These are phyloP conservation scores for Auxenochlorella pyrenoidosa DNA, from an alignment of 139 green algal genomes.

Conservation along the genomic window DNA sequence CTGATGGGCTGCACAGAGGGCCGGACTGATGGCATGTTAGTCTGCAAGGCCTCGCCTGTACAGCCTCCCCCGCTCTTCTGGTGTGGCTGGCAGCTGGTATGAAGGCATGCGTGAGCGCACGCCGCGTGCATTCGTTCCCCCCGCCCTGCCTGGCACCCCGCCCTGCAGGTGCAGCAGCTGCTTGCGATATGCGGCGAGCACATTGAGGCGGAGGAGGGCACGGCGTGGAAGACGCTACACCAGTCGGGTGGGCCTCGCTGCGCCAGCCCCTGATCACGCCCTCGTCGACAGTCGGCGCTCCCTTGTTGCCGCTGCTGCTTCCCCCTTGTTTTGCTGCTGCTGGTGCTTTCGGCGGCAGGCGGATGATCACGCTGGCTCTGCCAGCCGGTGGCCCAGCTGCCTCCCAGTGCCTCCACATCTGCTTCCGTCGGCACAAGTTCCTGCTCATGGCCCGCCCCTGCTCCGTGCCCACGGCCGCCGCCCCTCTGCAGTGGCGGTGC, in stretches of 20 bases:
- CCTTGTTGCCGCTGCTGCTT: not conserved
- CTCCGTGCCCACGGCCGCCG: not conserved
- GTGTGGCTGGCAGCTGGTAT: too few species aligned
- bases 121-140: not conserved
- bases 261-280: too few species aligned
- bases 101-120: conserved; percentile 48
- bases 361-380: too few species aligned
- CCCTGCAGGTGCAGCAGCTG: conserved; percentile 84
- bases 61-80: too few species aligned
- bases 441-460: not conserved
- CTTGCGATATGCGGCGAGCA: conserved; percentile 91
- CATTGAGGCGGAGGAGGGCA: conserved; percentile 72
- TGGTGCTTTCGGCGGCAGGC: not conserved
- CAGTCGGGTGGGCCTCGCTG: conserved; percentile 59
- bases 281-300: too few species aligned
- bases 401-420: too few species aligned
- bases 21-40: too few species aligned
- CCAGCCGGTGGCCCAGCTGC: too few species aligned
- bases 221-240: conserved; percentile 71
- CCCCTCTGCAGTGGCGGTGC: conserved; percentile 66
- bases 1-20: too few species aligned
- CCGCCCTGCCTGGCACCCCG: too few species aligned
- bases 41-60: too few species aligned
- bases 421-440: not conserved
- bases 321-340: not conserved